Base-by-base conservation (phyloP, 805 yeast genomes). In the Ogataea methylovora region DNA sequence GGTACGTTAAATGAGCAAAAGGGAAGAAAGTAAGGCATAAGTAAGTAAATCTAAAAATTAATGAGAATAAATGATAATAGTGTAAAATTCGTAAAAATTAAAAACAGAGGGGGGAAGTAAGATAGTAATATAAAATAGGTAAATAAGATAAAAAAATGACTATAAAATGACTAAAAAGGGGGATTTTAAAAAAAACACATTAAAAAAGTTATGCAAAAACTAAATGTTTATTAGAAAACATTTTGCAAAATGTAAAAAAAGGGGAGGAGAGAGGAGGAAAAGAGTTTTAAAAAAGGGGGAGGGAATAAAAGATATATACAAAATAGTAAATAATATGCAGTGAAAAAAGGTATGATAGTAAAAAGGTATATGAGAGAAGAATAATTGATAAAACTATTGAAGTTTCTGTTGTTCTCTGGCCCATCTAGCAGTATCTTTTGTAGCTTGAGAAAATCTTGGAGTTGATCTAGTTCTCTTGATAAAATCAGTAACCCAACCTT, bases 361-460 rank as follows among this genome's bases (percentile, higher is more conserved):
- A 21, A 13, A 12, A 8, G 9, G 8, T 8, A 8, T n/a, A n/a
- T n/a, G n/a, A n/a, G n/a, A n/a, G n/a, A n/a, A n/a, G n/a, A n/a
- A n/a, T n/a, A n/a, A n/a, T n/a, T n/a, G n/a, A n/a, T n/a, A n/a
- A n/a, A n/a, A 10, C 12, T 46, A 24, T 32, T 48, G 53, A 15
- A 39, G 30, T 58, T 73, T 74, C 54, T 75, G 84, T 61, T 80
- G 95, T 50, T 84, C 95, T 46, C 92, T 75, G 12, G 98, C 97
- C 97, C 97, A 92, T 61, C 88, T 76, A 8, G 97, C 97, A n/a
- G 95, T 84, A 51, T 83, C 92, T 54, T 75, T 77, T 10, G 97
- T 86, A 36, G 69, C 62, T 47, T 73, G 75, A 24, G 76, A 65
- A 52, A 78, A 84, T 22, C 66, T 47, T 41, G 71, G 67, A 52